A percentile compares a stretch with the other conserved stretches of the same genome.
Evolutionary conservation across 2,329 filamentous ascomycete species (phyloP).

Genomic region (Pseudopithomyces chartarum): DNA sequence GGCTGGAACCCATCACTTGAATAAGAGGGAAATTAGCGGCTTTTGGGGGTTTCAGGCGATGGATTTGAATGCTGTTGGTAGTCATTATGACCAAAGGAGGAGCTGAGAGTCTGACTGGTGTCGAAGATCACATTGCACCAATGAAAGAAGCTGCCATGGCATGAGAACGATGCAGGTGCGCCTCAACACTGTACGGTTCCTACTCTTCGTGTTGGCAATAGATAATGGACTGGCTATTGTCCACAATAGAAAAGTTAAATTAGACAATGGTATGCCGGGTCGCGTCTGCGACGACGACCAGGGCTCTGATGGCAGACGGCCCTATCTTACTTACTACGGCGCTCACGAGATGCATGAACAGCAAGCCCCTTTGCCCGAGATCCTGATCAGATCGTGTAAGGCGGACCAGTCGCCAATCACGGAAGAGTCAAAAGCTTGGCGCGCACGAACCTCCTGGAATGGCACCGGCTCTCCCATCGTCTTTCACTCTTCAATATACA

Average conservation of each 20-base stretch:
- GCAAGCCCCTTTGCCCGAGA: neutral
- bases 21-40: too few species aligned
- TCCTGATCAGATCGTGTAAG: slow-evolving; percentile 1
- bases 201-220: neutral
- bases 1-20: too few species aligned
- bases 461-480: slow-evolving; percentile 2
- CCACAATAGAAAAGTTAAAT: too few species aligned
- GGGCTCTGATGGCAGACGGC: neutral
- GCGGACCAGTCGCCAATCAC: slow-evolving; percentile 6
- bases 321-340: neutral
- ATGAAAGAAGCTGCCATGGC: neutral
- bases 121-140: neutral
- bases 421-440: neutral
- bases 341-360: neutral
- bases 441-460: slow-evolving; percentile 9
- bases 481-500: neutral
- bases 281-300: neutral
- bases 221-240: neutral
- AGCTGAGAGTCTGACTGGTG: slow-evolving; percentile 7
- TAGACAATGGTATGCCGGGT: too few species aligned
- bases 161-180: neutral
- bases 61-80: neutral
- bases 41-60: neutral
- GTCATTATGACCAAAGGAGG: neutral
- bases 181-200: neutral